Evolutionary conservation across 129 eudicot species (phyloP).

Genomic region (Lonicera japonica): DNA sequence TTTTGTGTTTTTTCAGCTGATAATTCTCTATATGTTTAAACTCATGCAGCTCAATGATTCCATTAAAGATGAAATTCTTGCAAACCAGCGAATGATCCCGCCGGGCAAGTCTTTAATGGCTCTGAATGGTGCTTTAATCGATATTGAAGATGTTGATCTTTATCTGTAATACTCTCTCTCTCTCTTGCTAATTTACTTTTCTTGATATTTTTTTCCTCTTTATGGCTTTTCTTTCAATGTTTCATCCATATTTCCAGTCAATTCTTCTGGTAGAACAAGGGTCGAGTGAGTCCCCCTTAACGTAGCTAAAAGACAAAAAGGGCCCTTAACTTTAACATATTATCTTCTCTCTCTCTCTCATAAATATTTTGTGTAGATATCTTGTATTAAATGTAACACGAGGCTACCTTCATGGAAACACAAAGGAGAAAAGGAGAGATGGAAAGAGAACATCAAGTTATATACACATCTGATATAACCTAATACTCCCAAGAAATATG

Average conservation of each 20-base stretch:
- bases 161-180: conserved; percentile 57
- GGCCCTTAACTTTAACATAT: too few species aligned
- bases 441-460: not conserved
- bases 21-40: conserved; percentile 12
- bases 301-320: too few species aligned
- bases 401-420: conserved; percentile 2
- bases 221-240: not conserved
- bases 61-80: conserved; percentile 87
- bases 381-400: not conserved
- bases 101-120: conserved; percentile 99
- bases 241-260: too few species aligned
- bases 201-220: not conserved
- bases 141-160: conserved; percentile 92
- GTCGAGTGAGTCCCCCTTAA: too few species aligned
- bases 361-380: too few species aligned
- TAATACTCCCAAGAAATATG: too few species aligned
- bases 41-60: conserved; percentile 78
- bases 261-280: too few species aligned
- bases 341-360: too few species aligned
- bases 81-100: conserved; percentile 96
- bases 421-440: not conserved
- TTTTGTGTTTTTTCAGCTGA: conserved; percentile 13
- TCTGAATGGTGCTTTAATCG: conserved; percentile 89
- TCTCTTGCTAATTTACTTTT: conserved; percentile 1
- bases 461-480: too few species aligned